phyloP scores from a whole-genome alignment of 805 yeast species.

The Zygosaccharomyces gambellarensis region DNA sequence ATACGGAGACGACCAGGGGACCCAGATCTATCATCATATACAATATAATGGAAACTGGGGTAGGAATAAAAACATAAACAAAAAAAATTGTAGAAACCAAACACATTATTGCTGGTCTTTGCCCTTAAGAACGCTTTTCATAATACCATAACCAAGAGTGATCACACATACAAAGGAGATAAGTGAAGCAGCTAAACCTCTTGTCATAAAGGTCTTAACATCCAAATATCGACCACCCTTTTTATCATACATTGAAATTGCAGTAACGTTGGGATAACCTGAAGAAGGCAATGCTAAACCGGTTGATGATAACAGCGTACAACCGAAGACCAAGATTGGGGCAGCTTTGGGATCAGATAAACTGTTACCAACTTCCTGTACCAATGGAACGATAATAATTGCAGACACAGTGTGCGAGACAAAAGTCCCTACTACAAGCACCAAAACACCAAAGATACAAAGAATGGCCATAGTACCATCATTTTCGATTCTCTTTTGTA shows the following conservation, averaged over 20 bases:
- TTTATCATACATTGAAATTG: constrained; percentile 88
- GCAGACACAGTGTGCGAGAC: constrained; percentile 98
- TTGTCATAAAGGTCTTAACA: constrained; percentile 74
- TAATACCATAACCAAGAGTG: constrained; percentile 75
- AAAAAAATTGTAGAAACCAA: not conserved
- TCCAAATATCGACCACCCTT: constrained; percentile 83
- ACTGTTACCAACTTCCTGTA: constrained; percentile 76
- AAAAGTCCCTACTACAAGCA: constrained; percentile 85
- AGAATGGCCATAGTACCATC: constrained; percentile 63
- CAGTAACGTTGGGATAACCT: constrained; percentile 98
- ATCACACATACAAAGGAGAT: constrained; percentile 67
- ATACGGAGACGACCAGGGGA: too few relatives aligned
- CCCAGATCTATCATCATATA: too few relatives aligned
- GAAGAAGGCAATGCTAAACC: constrained; percentile 98
- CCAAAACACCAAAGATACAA: constrained; percentile 75
- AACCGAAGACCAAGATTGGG: constrained; percentile 38
- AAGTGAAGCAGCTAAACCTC: constrained; percentile 87
- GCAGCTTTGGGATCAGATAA: constrained; percentile 70
- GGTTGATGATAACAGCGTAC: constrained; percentile 70
- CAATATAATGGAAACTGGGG: not conserved
- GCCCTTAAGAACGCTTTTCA: constrained; percentile 41
- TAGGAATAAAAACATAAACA: not conserved
- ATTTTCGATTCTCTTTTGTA: constrained; percentile 61
- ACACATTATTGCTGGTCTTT: not conserved
- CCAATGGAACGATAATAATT: constrained; percentile 81